Evolutionary conservation across 495 filamentous ascomycete species (phyloP).

Genomic region (Ascodesmis nigricans): DNA sequence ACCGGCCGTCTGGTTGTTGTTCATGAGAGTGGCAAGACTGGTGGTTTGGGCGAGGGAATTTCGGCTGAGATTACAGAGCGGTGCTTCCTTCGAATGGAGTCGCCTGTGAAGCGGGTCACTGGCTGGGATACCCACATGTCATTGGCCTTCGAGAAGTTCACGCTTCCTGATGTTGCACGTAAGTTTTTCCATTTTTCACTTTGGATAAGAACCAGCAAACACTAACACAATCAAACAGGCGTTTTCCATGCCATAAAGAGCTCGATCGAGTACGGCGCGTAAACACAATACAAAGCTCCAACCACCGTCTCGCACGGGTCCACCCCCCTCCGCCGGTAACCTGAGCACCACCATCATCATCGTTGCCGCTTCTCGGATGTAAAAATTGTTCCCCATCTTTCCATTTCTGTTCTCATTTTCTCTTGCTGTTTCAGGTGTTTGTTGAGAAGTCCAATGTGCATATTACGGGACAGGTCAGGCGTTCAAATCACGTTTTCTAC

Average conservation of each 20-base stretch:
- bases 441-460: too few species aligned
- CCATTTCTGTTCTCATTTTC: background rate
- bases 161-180: constrained; percentile 79
- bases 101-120: constrained; percentile 76
- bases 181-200: constrained; percentile 26
- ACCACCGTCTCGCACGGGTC: too few species aligned
- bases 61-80: constrained; percentile 77
- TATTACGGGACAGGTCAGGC: too few species aligned
- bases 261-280: constrained; percentile 38
- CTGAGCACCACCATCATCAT: too few species aligned
- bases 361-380: too few species aligned
- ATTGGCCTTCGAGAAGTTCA: constrained; percentile 64
- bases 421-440: background rate
- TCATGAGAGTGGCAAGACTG: constrained; percentile 90
- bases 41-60: constrained; percentile 80
- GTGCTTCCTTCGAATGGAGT: constrained; percentile 70
- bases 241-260: constrained; percentile 45
- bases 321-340: too few species aligned
- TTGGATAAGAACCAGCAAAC: constrained; percentile 2
- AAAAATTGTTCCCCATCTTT: background rate
- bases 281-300: background rate
- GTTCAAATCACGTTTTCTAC: too few species aligned
- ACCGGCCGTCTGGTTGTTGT: constrained; percentile 82
- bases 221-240: constrained; percentile 27
- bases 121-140: constrained; percentile 82